Base-by-base conservation (phyloP, 1,284 basidiomycete species). In the Trametes versicolor region DNA sequence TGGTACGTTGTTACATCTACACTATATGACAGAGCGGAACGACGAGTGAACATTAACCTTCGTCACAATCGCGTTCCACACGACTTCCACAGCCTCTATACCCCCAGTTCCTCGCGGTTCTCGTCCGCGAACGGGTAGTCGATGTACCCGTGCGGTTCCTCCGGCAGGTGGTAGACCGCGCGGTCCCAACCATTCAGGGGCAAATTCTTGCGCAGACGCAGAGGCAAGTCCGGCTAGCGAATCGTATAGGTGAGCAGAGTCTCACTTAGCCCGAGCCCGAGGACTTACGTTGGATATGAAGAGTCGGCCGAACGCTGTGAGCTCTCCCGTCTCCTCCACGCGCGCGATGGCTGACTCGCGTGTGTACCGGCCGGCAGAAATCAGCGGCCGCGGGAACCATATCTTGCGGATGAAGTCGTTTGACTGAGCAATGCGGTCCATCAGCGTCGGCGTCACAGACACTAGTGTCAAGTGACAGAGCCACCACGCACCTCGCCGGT, bases 171-270 rank as follows among this genome's bases (percentile, higher is more conserved):
- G 62, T 80, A 84, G 1, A 78, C 80, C 23, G 71, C 66, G 6
- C 72, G 67, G 55, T 83, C 70, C 59, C 74, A 78, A 0, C 68
- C 53, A 4, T 71, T 73, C 36, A 84, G 65, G 0, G 79, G 72
- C 0, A 82, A 62, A 47, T 80, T 67, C 37, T 80, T 72, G 57
- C 71, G 74, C 43, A 83, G 61, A 1, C 88, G 80, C n/a, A 75
- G 64, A 0, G 83, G 83, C 0, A 90, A 76, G 70, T 90, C 87
- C 2, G 88, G 88, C 74, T 76, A 43, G 6, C 2, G 23, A 2
- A 13, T n/a, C 2, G 8, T 21, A 15, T n/a, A 25, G 48, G 23
- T 15, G 10, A n/a, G 34, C 4, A 2, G 10, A 41, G n/a, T n/a
- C n/a, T n/a, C n/a, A n/a, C n/a, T n/a, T 17, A 17, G 1, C 19